Evolutionary conservation across 2,329 filamentous ascomycete genomes (phyloP), one percentile per base, ranked within the genome.

Genomic region (Onygenales sp.): DNA sequence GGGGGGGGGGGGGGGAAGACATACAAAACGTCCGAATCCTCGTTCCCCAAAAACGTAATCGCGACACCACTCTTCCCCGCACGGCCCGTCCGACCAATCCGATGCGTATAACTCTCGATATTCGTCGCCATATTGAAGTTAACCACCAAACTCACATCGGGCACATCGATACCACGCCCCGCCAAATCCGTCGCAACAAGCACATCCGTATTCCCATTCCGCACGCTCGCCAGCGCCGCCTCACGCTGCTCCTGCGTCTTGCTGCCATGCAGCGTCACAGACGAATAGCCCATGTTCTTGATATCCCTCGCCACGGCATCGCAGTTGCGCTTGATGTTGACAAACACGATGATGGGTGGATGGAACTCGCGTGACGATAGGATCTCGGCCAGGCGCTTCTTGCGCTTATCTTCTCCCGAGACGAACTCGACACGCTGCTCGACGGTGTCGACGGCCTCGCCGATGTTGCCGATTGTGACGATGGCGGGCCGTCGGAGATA

Each of bases 301-400:
- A 98, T 93, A 66, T 97, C 92, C 57, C 89, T 82, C 2, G 92
- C 92, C 47, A 98, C 86, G 55, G 89, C 88, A 69, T 98, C 93
- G 75, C 92, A 97, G 75, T 97, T 97, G 63, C 91, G 87, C 75
- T 97, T 97, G 83, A 97, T 96, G 72, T 98, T 98, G 81, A 98
- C 93, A 69, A 98, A 98, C 59, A 98, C 91, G 63, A 98, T 98
- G 69, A 98, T 95, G 13, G 93, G 93, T 7, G 92, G 82, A 7
- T 81, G 78, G 72, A 91, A 97, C 60, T 90, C 85, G 60, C 84
- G 78, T 1, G 86, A 90, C 47, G 80, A 77, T 41, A 98, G 82
- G 56, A 98, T 93, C 64, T 97, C 89, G 61, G 85, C 81, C n/a
- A 98, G 83, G 2, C 93, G 86, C 73, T 94, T 94, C 83, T 98